These are phyloP conservation scores for Paecilomyces formosus DNA, from an alignment of 2,329 filamentous ascomycete species.

Conservation along the genomic window DNA sequence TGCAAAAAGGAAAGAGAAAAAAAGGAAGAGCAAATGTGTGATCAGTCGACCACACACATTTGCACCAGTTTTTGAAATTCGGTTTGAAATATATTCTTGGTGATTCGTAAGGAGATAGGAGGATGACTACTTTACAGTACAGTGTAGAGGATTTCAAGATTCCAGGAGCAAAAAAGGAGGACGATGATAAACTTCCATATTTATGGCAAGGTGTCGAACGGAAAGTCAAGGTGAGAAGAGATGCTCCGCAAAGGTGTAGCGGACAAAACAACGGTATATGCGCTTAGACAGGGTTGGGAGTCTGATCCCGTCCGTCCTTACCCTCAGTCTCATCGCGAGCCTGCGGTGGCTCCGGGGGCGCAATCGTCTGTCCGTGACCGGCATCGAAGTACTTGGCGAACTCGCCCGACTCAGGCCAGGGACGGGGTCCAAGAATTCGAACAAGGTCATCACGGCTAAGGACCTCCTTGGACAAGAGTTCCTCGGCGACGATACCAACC, in stretches of 20 bases:
- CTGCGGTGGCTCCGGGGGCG: slow-evolving; percentile 37
- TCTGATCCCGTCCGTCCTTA: slow-evolving; percentile 29
- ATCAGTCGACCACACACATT: background rate
- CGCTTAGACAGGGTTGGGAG: slow-evolving; percentile 19
- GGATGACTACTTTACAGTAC: slow-evolving; percentile 2
- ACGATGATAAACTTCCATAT: slow-evolving; percentile 15
- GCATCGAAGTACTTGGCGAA: slow-evolving; percentile 89
- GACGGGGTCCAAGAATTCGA: slow-evolving; percentile 72
- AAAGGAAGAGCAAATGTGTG: background rate
- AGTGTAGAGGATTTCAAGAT: background rate
- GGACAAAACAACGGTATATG: background rate
- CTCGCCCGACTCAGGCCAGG: slow-evolving; percentile 77
- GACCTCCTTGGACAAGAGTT: slow-evolving; percentile 86
- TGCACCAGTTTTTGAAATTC: background rate
- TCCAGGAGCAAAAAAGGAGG: background rate
- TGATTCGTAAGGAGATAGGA: background rate
- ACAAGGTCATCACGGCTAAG: slow-evolving; percentile 88
- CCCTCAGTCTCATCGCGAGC: slow-evolving; percentile 38
- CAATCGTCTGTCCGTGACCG: slow-evolving; percentile 42
- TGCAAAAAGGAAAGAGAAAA: background rate
- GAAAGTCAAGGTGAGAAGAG: slow-evolving; percentile 11
- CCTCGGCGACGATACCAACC: slow-evolving; percentile 83
- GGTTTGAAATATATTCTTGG: background rate
- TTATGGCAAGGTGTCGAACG: slow-evolving; percentile 15
- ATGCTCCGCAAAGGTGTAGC: background rate